Conservation (phyloP, 345 rosid genomes). For the Jatropha curcas region DNA sequence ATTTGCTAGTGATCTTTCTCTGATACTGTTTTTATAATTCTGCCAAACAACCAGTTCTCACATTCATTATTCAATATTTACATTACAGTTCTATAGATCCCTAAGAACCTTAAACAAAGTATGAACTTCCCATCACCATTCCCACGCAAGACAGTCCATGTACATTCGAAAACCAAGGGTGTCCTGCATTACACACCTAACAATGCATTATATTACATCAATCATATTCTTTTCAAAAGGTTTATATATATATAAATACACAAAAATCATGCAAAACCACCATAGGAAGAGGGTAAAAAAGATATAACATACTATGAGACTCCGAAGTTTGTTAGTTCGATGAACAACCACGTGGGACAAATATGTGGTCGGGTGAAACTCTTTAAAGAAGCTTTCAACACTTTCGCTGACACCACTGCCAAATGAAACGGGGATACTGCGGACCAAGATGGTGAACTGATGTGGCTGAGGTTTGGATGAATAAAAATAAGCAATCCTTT, state of each 20-base stretch:
- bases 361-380: slow-evolving; percentile 71
- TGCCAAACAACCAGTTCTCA: not conserved
- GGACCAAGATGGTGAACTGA: slow-evolving; percentile 87
- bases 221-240: not conserved
- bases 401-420: slow-evolving; percentile 73
- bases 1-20: not conserved
- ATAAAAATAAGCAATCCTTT: slow-evolving; percentile 77
- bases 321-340: slow-evolving; percentile 66
- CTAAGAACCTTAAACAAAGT: not conserved
- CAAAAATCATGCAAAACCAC: not conserved
- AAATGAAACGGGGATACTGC: slow-evolving; percentile 64
- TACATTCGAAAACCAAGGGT: not conserved
- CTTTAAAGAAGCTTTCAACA: slow-evolving; percentile 76
- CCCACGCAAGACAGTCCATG: not conserved
- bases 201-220: not conserved
- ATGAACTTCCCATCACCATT: not conserved
- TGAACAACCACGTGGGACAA: slow-evolving; percentile 75
- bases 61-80: not conserved
- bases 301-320: slow-evolving; percentile 60
- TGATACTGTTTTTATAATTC: not conserved
- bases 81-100: not conserved
- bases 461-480: slow-evolving; percentile 87
- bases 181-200: not conserved
- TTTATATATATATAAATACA: not conserved
- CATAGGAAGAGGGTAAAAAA: not conserved